Conservation (phyloP, 2,329 filamentous ascomycete genomes). For the Neopestalotiopsis clavispora region DNA sequence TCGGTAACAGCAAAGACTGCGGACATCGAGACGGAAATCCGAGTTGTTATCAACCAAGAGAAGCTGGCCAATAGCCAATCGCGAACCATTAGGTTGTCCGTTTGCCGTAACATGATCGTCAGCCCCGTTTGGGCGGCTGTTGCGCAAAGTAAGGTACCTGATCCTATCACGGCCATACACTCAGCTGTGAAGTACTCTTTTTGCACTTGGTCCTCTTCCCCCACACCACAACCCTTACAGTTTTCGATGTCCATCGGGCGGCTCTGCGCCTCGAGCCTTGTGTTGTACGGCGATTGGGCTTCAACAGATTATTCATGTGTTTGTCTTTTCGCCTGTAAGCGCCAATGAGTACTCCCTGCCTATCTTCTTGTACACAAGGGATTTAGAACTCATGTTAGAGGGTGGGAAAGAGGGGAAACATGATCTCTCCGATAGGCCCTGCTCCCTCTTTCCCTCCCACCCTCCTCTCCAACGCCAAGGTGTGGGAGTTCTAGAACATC, state of each 20-base stretch:
- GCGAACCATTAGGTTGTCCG: not conserved
- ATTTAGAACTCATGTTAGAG: too few species aligned
- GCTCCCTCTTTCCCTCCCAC: not conserved
- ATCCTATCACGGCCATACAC: not conserved
- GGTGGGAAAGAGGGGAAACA: not conserved
- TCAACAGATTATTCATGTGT: not conserved
- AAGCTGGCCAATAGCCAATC: not conserved
- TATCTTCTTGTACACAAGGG: too few species aligned
- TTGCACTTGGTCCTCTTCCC: not conserved
- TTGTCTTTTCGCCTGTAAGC: not conserved
- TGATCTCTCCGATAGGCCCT: not conserved
- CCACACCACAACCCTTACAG: not conserved
- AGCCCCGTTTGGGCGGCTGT: not conserved
- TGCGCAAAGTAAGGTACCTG: not conserved
- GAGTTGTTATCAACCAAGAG: not conserved
- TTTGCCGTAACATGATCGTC: not conserved
- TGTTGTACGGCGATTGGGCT: not conserved
- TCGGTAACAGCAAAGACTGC: too few species aligned
- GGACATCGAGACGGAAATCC: too few species aligned
- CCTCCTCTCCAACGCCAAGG: not conserved
- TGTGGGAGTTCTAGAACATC: not conserved
- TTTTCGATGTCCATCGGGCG: not conserved
- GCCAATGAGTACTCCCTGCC: not conserved
- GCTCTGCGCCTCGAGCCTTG: not conserved
- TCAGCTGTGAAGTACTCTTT: not conserved